These are phyloP conservation scores for Coemansia sp. DNA, from an alignment of 192 early-diverging fungal species.

Conservation along the genomic window DNA sequence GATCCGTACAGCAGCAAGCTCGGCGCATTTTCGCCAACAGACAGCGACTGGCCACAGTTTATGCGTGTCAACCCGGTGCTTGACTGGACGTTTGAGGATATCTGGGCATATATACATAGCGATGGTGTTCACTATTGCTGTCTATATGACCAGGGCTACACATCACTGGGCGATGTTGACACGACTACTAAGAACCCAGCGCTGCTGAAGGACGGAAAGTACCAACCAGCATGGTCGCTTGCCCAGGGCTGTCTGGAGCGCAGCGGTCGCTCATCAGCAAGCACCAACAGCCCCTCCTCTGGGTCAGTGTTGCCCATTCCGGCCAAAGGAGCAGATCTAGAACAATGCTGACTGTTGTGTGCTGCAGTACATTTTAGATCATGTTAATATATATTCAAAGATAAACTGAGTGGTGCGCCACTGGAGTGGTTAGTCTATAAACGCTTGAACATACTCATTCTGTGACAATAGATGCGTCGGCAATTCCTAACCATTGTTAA, in stretches of 20 bases:
- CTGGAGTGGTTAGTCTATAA: no score
- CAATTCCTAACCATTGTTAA: no score
- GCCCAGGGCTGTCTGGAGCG: constrained; percentile 41
- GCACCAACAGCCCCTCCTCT: constrained; percentile 16
- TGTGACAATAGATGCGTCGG: no score
- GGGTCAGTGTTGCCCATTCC: constrained; percentile 65
- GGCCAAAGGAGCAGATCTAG: constrained; percentile 56
- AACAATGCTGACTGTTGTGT: not conserved
- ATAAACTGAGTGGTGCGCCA: no score
- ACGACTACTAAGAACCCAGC: constrained; percentile 86
- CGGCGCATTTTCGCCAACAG: constrained; percentile 66
- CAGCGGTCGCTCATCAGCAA: constrained; percentile 37
- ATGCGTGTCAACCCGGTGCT: constrained; percentile 92
- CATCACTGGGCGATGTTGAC: constrained; percentile 82
- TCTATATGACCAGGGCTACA: constrained; percentile 91
- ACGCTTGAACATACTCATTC: no score
- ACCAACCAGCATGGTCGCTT: constrained; percentile 32
- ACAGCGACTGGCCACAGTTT: constrained; percentile 86
- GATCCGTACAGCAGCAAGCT: constrained; percentile 71
- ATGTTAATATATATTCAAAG: no score
- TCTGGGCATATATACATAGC: constrained; percentile 75
- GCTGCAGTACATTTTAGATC: no score
- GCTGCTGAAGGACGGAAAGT: constrained; percentile 56
- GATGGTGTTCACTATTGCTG: constrained; percentile 79
- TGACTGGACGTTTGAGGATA: constrained; percentile 81